Conservation (phyloP, 306 rosid genomes). For the Dalbergia cultrata region DNA sequence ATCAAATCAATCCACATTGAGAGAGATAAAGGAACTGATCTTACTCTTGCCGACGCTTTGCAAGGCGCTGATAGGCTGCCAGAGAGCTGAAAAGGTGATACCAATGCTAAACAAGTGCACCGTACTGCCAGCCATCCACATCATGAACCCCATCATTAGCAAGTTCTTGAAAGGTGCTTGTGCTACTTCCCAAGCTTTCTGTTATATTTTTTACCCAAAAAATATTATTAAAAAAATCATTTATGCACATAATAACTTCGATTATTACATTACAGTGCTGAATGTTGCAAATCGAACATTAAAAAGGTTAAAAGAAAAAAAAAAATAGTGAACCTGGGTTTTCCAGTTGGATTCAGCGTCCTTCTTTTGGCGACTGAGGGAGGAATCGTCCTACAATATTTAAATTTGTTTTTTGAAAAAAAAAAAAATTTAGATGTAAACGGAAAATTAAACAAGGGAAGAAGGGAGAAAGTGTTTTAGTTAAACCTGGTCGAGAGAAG, state of each 20-base stretch:
- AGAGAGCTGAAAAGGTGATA: conserved; percentile 97
- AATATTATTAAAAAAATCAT: neutral
- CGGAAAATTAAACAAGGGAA: neutral
- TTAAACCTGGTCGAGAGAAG: conserved; percentile 78
- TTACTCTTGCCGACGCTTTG: conserved; percentile 93
- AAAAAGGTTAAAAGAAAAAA: neutral
- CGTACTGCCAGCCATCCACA: conserved; percentile 99
- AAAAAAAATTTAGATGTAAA: neutral
- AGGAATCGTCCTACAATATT: conserved; percentile 72
- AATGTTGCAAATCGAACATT: neutral
- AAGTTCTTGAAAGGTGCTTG: conserved; percentile 97
- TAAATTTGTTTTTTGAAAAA: neutral
- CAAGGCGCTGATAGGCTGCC: conserved; percentile 96
- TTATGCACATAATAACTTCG: too few species aligned
- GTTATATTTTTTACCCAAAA: conserved; percentile 25
- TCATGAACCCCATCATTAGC: conserved; percentile 99
- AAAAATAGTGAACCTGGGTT: conserved; percentile 62
- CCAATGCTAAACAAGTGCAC: conserved; percentile 98
- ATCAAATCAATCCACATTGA: neutral
- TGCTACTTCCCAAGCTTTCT: conserved; percentile 99
- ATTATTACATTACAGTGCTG: conserved; percentile 15
- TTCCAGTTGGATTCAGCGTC: conserved; percentile 98
- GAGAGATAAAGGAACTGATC: neutral
- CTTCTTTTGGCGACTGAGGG: conserved; percentile 93
- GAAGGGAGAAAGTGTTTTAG: neutral